Evolutionary conservation across 1,284 basidiomycete genomes (phyloP), one percentile per base, ranked within the genome.

Genomic region (Erythrobasidium hasegawianum): DNA sequence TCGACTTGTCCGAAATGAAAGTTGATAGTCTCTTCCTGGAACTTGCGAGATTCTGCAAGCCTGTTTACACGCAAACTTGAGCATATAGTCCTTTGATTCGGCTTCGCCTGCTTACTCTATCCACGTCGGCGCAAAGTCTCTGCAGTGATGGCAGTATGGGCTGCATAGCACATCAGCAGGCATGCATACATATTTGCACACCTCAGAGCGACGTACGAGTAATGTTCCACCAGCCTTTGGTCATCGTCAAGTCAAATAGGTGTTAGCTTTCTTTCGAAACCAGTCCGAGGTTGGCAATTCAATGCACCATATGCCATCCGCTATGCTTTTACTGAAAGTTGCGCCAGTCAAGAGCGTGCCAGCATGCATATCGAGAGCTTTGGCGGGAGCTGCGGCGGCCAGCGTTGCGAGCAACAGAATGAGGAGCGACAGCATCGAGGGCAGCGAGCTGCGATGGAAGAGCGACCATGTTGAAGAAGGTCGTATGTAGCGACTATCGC

Each of bases 1-100:
- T 95, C 86, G 49, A 96, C 86, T 75, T 92, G 91, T 0, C 87
- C 90, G 67, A 93, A 81, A 62, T 84, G 82, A 11, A 95, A 84
- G 41, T 64, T 64, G 26, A 64, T 64, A 1, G 53, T 39, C 14
- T 56, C 61, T 55, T 56, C 61, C 38, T 64, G 61, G 56, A 38
- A 43, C 16, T 57, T 45, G 24, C 61, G 61, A 24, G 54, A 43
- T 14, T 64, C 41, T 18, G 49, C 61, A 10, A 64, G 57, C 52
- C 52, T 59, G 57, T 27, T n/a, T n/a, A n/a, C n/a, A n/a, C n/a
- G n/a, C n/a, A n/a, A n/a, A n/a, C n/a, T n/a, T n/a, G n/a, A n/a
- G n/a, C n/a, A n/a, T n/a, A n/a, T n/a, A n/a, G n/a, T n/a, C n/a
- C n/a, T n/a, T n/a, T n/a, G n/a, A n/a, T n/a, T n/a, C 7, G 26